Conservation (phyloP, 225 moss, liverwort and hornwort species). For the Bryoerythrophyllum caledonicum region DNA sequence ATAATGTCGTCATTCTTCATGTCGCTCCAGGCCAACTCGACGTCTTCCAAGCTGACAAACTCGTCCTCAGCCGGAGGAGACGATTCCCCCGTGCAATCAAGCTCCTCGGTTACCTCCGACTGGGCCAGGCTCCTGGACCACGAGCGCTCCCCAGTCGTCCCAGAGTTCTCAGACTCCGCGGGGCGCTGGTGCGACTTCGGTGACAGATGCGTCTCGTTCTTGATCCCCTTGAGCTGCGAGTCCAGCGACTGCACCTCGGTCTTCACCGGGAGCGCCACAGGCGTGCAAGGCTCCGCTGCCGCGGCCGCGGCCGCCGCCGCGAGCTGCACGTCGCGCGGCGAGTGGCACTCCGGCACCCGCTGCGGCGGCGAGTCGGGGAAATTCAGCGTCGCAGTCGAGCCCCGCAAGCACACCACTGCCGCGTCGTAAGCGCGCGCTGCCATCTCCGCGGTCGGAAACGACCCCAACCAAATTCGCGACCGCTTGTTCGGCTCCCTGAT, state of each 20-base stretch:
- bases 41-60: slow-evolving; percentile 41
- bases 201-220: slow-evolving; percentile 26
- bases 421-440: slow-evolving; percentile 56
- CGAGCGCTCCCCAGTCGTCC: slow-evolving; percentile 39
- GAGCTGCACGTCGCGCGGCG: slow-evolving; percentile 50
- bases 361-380: slow-evolving; percentile 48
- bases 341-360: slow-evolving; percentile 30
- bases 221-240: slow-evolving; percentile 32
- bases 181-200: slow-evolving; percentile 24
- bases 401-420: slow-evolving; percentile 48
- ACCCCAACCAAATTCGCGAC: slow-evolving; percentile 51
- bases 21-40: slow-evolving; percentile 40
- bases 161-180: slow-evolving; percentile 38
- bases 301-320: slow-evolving; percentile 49
- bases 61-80: slow-evolving; percentile 16
- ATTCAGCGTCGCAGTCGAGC: slow-evolving; percentile 38
- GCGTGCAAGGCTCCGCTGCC: slow-evolving; percentile 44
- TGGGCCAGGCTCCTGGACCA: slow-evolving; percentile 25
- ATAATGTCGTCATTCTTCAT: slow-evolving; percentile 36
- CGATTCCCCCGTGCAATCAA: slow-evolving; percentile 45
- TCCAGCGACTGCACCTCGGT: slow-evolving; percentile 35
- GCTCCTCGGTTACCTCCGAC: slow-evolving; percentile 26
- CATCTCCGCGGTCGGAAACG: slow-evolving; percentile 52
- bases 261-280: slow-evolving; percentile 23
- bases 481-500: slow-evolving; percentile 56